Evolutionary conservation across 2,329 filamentous ascomycete genomes (phyloP), one percentile per base, ranked within the genome.

Genomic region (Alternaria ventricosa): DNA sequence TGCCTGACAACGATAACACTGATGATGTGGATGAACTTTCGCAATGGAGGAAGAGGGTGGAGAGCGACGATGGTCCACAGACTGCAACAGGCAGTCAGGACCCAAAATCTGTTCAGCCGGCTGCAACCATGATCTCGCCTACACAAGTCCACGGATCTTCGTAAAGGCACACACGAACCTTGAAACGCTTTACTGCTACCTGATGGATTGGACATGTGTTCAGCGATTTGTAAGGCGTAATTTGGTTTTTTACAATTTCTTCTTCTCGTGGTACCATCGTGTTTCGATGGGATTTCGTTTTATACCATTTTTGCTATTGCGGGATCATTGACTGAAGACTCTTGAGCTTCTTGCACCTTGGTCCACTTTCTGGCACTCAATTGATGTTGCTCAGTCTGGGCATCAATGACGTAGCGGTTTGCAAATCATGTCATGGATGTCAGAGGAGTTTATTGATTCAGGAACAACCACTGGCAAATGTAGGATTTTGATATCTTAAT

Each of bases 1-100:
- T 78, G 1, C 79, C 81, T 9, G 80, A 78, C 4, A 79, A 66
- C 22, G 76, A 77, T 49, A 74, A 75, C 46, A 72, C 69, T 33
- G 75, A 76, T 20, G 41, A 76, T 18, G 41, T 78, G 13, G 74
- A 71, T 55, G 76, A 79, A 53, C 71, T 80, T 18, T 70, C 75
- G 23, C 71, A 75, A n/a, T 81, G 78, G 79, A 71, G 75, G 50
- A 71, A 74, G 46, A 71, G 72, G 8, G 73, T 78, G 63, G 71
- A 77, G 51, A 53, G 74, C 13, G 75, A 78, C 15, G 74, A 78
- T 47, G 72, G 76, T 6, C 60, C 65, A 28, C 60, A 71, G 23
- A 61, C 64, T 9, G 25, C 23, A 7, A 23, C 45, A 30, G 60
- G 55, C 36, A 53, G 23, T 18, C 60, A 66, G 18, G 58, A 60